phyloP scores from a whole-genome alignment of 768 basidiomycete genomes.

The Tricholoma matsutake region DNA sequence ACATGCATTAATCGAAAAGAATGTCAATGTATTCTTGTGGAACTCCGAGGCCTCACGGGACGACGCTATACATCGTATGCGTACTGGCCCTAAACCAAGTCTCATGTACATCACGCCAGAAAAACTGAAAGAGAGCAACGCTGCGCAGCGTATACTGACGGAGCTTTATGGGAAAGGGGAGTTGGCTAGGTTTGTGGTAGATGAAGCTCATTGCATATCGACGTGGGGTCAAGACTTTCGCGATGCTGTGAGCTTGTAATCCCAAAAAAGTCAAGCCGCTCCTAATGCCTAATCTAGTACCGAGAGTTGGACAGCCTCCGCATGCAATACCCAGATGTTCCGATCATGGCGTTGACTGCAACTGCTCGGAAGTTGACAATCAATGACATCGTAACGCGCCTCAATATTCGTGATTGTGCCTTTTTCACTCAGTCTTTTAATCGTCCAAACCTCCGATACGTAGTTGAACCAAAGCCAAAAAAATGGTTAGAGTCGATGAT shows the following conservation, averaged over 20 bases:
- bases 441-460: slow-evolving; percentile 86
- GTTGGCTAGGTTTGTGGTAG: slow-evolving; percentile 88
- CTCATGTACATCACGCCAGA: slow-evolving; percentile 93
- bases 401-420: slow-evolving; percentile 57
- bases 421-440: slow-evolving; percentile 86
- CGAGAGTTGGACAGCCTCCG: slow-evolving; percentile 65
- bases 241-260: slow-evolving; percentile 53
- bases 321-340: slow-evolving; percentile 69
- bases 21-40: slow-evolving; percentile 68
- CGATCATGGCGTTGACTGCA: slow-evolving; percentile 96
- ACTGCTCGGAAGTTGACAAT: slow-evolving; percentile 82
- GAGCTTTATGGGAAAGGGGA: slow-evolving; percentile 53
- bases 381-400: slow-evolving; percentile 71
- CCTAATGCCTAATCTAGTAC: slow-evolving; percentile 47
- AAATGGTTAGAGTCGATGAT: slow-evolving; percentile 60
- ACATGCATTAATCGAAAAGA: slow-evolving; percentile 54
- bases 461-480: slow-evolving; percentile 41
- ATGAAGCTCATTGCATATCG: slow-evolving; percentile 94
- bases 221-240: slow-evolving; percentile 96
- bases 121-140: slow-evolving; percentile 63
- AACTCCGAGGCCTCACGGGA: slow-evolving; percentile 49
- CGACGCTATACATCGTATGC: slow-evolving; percentile 45
- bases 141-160: slow-evolving; percentile 52
- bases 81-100: slow-evolving; percentile 46
- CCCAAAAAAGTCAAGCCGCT: not conserved